Evolutionary conservation across 495 filamentous ascomycete genomes (phyloP), one percentile per base, ranked within the genome.

Genomic region (Hypoxylon trugodes): DNA sequence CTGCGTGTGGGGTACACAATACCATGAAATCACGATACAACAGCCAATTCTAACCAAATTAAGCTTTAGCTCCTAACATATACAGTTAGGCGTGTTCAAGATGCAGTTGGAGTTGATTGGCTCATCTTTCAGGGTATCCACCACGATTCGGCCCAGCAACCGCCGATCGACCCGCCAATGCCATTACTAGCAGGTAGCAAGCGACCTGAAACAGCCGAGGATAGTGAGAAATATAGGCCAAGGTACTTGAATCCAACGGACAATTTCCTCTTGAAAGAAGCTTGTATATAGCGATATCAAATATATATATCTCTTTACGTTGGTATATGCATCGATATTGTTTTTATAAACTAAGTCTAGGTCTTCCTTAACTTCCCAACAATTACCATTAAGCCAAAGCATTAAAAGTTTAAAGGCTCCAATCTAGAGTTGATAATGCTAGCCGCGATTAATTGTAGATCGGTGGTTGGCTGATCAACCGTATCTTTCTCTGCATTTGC

Each of bases 391-490:
- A n/a, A n/a, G n/a, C n/a, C n/a, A n/a, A n/a, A n/a, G n/a, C n/a
- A n/a, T n/a, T n/a, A n/a, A n/a, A n/a, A n/a, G n/a, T n/a, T n/a
- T n/a, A n/a, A n/a, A n/a, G n/a, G n/a, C n/a, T n/a, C n/a, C n/a
- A n/a, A n/a, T n/a, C n/a, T n/a, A n/a, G n/a, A n/a, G n/a, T n/a
- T n/a, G n/a, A n/a, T n/a, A n/a, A n/a, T n/a, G n/a, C n/a, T n/a
- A n/a, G n/a, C n/a, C n/a, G n/a, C 19, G 24, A 43, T 15, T 13
- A 43, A 43, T 28, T 15, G 42, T 32, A 40, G 42, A 57, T 57
- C 42, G 24, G 13, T 38, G 42, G 53, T 48, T 57, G 53, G 53
- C 53, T 18, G 15, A 40, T 43, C 42, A 57, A 57, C 53, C 42
- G n/a, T n/a, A 57, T 19, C 3, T 35, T 30, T 30, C 28, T 30